Base-by-base conservation (phyloP, 768 basidiomycete species). In the Kwoniella mangroviensis region DNA sequence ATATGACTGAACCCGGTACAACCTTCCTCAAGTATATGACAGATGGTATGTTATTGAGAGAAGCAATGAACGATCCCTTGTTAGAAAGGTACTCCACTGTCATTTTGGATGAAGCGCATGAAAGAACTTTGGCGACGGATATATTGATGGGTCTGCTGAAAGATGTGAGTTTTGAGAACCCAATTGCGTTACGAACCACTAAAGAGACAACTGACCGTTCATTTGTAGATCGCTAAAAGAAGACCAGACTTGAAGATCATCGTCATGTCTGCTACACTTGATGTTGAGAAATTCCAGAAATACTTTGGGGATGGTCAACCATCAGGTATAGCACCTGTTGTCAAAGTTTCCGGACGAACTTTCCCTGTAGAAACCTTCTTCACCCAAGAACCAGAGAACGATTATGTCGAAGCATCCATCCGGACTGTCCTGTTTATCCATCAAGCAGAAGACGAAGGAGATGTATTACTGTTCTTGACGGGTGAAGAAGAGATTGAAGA, bases 1-100 rank as follows among this genome's bases (percentile, higher is more conserved):
- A 98, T 82, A 91, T 94, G 92, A 91, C 96, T 53, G 88, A 92
- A 75, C 85, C 89, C 0, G 91, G 92, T 0, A 91, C 90, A 41
- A 98, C 97, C 0, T 97, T 99, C 84, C 86, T 99, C 73, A 98
- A 97, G 82, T 98, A 99, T 85, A 97, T 98, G 95, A 99, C 97
- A 17, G 97, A 99, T 76, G 97, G 96, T 88, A 97, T 98, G 94
- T 81, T 86, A n/a, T 88, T 96, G n/a, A 90, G 94, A 21, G 94
- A 97, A 85, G 94, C 94, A 4, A 99, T 98, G 95, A 93, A 95
- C 84, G 96, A 98, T 83, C 91, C 93, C 10, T 87, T 88, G 21
- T 88, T 98, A 49, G 86, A 87, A 28, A 89, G 94, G 3, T 99
- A 99, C 83, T 96, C 93, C 21, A 98, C 96, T 22, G 94, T 99